phyloP scores from a whole-genome alignment of 768 basidiomycete genomes.

The Podaxis pistillaris region DNA sequence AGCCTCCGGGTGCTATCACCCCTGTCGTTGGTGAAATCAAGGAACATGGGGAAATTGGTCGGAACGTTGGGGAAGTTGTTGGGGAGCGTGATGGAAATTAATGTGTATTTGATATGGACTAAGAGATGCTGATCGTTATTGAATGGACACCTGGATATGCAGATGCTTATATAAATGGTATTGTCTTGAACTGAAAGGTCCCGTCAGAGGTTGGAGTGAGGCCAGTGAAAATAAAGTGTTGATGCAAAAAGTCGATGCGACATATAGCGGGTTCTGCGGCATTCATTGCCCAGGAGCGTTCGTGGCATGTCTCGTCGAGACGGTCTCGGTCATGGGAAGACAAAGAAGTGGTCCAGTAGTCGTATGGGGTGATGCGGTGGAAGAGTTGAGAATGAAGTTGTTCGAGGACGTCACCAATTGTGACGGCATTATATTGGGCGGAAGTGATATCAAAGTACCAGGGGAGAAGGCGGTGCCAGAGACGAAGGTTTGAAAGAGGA shows the following conservation, averaged over 20 bases:
- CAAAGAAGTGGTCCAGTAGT: conserved; percentile 14
- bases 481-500: conserved; percentile 1
- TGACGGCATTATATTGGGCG: conserved; percentile 6
- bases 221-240: conserved; percentile 1
- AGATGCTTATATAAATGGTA: neutral
- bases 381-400: conserved; percentile 10
- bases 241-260: neutral
- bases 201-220: neutral
- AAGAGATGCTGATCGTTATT: too few relatives aligned
- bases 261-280: neutral
- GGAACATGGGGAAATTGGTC: neutral
- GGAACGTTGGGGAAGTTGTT: neutral
- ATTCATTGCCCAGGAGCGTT: neutral
- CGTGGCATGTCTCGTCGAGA: neutral
- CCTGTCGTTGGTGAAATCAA: neutral
- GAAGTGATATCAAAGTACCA: conserved; percentile 17
- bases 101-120: too few relatives aligned
- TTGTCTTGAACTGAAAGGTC: conserved; percentile 6
- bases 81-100: neutral
- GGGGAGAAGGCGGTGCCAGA: conserved; percentile 18
- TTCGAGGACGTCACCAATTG: conserved; percentile 14
- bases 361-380: conserved; percentile 6
- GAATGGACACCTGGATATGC: too few relatives aligned
- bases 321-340: neutral
- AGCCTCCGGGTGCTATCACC: neutral